Base-by-base conservation (phyloP, 2,329 filamentous ascomycete species). In the Biscogniauxia mediterranea region DNA sequence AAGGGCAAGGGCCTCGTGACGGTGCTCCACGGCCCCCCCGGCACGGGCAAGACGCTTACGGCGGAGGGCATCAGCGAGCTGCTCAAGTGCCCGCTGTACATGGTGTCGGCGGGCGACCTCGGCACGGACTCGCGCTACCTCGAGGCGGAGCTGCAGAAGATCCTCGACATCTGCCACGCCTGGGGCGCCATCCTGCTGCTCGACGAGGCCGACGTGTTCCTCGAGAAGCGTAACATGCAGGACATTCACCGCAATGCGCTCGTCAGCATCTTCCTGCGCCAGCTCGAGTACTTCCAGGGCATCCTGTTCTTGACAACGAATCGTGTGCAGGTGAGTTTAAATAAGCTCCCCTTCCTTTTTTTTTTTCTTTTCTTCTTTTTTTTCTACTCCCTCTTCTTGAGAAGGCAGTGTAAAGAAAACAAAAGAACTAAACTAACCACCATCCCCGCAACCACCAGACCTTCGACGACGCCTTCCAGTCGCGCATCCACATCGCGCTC, bases 301-400 rank as follows among this genome's bases (percentile, higher is more conserved):
- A 96, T 96, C 57, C 75, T 96, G 4, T 96, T 97, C 79, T 77
- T 97, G 25, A 97, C 93, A 0, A 96, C 93, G 2, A 96, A 96
- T 73, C 86, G 92, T 1, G 91, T 96, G 0, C 85, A 90, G 78
- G 81, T 82, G 71, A 56, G 75, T 74, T 5, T 32, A 25, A 53
- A 7, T 17, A 23, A 5, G n/a, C 5, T 15, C 20, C 17, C n/a
- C 9, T 26, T 56, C 32, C 50, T 51, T 19, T 42, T 1, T 25
- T 28, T 13, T 61, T 52, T 21, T 52, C 42, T 26, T 50, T 26
- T 19, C 23, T 15, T 51, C 2, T 21, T 51, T 9, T 55, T 61
- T 38, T 49, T 42, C 13, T 3, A 5, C 19, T 15, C 25, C 9
- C 7, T 28, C 55, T 11, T 32, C 11, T 32, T 32, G 7, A 5